Evolutionary conservation across 1,284 basidiomycete genomes (phyloP).

Genomic region (Xerocomus minutiporus): DNA sequence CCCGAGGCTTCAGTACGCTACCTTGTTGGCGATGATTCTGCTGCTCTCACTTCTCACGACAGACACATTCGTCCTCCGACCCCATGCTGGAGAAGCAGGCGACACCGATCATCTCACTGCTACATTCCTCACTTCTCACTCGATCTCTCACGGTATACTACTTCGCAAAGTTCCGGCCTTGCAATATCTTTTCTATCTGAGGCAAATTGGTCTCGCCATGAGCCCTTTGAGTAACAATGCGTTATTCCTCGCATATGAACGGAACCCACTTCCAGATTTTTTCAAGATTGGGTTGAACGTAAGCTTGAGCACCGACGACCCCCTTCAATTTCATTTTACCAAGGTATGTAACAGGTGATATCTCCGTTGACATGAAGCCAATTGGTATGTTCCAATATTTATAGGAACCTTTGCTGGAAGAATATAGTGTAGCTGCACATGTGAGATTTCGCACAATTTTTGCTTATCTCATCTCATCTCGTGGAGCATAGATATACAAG

Average conservation of each 20-base stretch:
- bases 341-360: constrained; percentile 49
- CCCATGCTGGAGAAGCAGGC: constrained; percentile 97
- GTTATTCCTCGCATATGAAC: constrained; percentile 93
- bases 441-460: constrained; percentile 40
- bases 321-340: constrained; percentile 94
- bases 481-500: constrained; percentile 73
- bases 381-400: not conserved
- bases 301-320: constrained; percentile 94
- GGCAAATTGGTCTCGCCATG: constrained; percentile 98
- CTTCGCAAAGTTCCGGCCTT: constrained; percentile 95
- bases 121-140: constrained; percentile 94
- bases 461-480: constrained; percentile 1
- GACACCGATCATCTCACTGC: constrained; percentile 97
- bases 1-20: constrained; percentile 84
- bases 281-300: constrained; percentile 97
- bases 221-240: constrained; percentile 98
- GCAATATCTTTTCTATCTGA: constrained; percentile 93
- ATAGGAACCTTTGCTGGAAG: constrained; percentile 91
- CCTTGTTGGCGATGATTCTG: not conserved
- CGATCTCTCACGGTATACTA: constrained; percentile 97
- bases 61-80: constrained; percentile 96
- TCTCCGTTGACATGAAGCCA: not conserved
- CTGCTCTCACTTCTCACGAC: constrained; percentile 1
- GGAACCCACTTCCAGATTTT: constrained; percentile 96
- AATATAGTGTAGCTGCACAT: constrained; percentile 97